Evolutionary conservation across 305 asterid species (phyloP).

Genomic region (Lippia alba): DNA sequence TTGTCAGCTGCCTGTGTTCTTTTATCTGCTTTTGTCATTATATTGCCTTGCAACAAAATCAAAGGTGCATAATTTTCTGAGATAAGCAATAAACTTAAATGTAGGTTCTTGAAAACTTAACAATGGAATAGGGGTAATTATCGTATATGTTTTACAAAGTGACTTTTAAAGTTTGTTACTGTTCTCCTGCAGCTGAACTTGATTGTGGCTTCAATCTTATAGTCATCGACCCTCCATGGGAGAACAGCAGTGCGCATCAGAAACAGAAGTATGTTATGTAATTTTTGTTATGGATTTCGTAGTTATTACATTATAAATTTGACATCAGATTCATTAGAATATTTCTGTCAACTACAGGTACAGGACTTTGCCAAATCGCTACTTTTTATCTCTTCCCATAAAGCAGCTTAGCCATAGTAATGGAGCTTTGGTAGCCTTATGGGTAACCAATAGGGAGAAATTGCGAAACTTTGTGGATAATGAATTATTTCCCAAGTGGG

Average conservation of each 20-base stretch:
- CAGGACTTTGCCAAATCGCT: constrained; percentile 76
- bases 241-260: constrained; percentile 91
- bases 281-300: neutral
- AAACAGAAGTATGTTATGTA: constrained; percentile 63
- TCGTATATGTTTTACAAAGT: constrained; percentile 17
- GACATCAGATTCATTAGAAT: neutral
- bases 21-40: too few relatives aligned
- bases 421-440: constrained; percentile 88
- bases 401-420: constrained; percentile 69
- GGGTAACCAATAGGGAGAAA: constrained; percentile 96
- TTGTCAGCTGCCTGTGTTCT: neutral
- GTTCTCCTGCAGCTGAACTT: constrained; percentile 64
- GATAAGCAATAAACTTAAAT: too few relatives aligned
- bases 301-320: neutral
- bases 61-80: too few relatives aligned
- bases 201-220: constrained; percentile 82
- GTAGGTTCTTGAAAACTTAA: too few relatives aligned
- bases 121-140: neutral
- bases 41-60: too few relatives aligned
- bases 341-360: constrained; percentile 54
- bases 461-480: constrained; percentile 77
- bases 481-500: constrained; percentile 89
- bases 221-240: constrained; percentile 98
- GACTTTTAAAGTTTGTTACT: constrained; percentile 24
- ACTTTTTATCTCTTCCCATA: constrained; percentile 84